These are phyloP conservation scores for Mycena albidolilacea DNA, from an alignment of 768 basidiomycete species.

Conservation along the genomic window DNA sequence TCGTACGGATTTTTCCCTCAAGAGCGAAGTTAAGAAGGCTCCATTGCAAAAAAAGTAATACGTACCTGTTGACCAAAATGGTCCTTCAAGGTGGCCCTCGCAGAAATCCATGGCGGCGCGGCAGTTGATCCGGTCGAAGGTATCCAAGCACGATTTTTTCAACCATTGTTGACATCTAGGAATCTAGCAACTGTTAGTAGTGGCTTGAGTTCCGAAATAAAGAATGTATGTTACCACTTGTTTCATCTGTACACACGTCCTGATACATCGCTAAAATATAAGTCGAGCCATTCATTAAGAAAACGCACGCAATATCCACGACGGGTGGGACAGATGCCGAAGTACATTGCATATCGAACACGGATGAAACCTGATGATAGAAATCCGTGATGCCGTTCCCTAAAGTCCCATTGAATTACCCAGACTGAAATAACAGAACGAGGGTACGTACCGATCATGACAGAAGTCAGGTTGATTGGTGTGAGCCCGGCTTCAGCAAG, in stretches of 20 bases:
- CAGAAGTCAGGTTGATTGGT: constrained; percentile 64
- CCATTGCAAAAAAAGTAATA: background rate
- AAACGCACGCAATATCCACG: constrained; percentile 49
- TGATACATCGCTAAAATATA: constrained; percentile 15
- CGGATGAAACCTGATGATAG: constrained; percentile 54
- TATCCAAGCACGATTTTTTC: constrained; percentile 70
- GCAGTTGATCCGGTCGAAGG: constrained; percentile 78
- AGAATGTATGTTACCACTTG: constrained; percentile 47
- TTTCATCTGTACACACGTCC: constrained; percentile 60
- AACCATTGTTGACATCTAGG: constrained; percentile 76
- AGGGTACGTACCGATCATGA: constrained; percentile 54
- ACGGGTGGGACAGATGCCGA: constrained; percentile 55
- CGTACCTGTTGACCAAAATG: constrained; percentile 60
- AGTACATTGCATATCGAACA: constrained; percentile 64
- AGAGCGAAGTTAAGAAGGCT: background rate
- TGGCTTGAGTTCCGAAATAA: constrained; percentile 49
- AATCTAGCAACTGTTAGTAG: constrained; percentile 53
- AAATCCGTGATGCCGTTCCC: constrained; percentile 62
- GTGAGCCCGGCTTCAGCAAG: constrained; percentile 59
- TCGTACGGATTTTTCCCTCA: constrained; percentile 68
- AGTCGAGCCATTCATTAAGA: background rate
- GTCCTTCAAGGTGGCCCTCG: constrained; percentile 63
- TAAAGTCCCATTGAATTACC: constrained; percentile 25
- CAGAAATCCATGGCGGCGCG: constrained; percentile 78
- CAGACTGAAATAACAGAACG: constrained; percentile 23